Evolutionary conservation across 257 asterid species (phyloP).

Genomic region (Solanum megistacrolobum): DNA sequence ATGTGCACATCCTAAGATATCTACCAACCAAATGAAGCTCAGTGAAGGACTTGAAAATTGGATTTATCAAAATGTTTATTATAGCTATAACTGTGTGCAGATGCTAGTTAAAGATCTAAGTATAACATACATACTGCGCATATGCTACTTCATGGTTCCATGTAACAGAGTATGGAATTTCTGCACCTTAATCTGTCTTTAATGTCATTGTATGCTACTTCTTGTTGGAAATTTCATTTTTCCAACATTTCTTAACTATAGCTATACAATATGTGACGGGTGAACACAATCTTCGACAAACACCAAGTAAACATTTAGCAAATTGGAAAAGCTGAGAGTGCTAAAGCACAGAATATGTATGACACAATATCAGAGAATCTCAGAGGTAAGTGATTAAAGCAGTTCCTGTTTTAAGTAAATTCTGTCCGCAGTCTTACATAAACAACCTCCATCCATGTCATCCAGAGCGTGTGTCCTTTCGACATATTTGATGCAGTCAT

Average conservation of each 20-base stretch:
- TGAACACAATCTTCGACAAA: background rate
- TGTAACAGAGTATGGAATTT: background rate
- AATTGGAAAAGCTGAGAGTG: background rate
- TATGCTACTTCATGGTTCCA: background rate
- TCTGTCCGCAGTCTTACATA: background rate
- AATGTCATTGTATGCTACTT: background rate
- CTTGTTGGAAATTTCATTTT: background rate
- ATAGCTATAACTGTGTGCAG: background rate
- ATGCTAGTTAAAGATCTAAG: background rate
- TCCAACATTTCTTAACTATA: background rate
- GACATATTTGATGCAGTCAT: constrained; percentile 74
- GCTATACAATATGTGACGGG: background rate
- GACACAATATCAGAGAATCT: background rate
- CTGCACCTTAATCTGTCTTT: background rate
- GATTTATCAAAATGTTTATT: background rate
- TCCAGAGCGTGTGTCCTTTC: constrained; percentile 17
- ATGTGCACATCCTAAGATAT: constrained; percentile 57
- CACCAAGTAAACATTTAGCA: background rate
- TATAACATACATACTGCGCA: background rate
- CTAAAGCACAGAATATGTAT: background rate
- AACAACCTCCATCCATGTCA: background rate
- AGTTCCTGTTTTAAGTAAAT: background rate
- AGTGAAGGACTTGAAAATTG: background rate
- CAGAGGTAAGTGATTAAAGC: background rate
- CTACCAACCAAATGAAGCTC: background rate